phyloP scores from a whole-genome alignment of 768 basidiomycete genomes.

The Termitomyces sp. region DNA sequence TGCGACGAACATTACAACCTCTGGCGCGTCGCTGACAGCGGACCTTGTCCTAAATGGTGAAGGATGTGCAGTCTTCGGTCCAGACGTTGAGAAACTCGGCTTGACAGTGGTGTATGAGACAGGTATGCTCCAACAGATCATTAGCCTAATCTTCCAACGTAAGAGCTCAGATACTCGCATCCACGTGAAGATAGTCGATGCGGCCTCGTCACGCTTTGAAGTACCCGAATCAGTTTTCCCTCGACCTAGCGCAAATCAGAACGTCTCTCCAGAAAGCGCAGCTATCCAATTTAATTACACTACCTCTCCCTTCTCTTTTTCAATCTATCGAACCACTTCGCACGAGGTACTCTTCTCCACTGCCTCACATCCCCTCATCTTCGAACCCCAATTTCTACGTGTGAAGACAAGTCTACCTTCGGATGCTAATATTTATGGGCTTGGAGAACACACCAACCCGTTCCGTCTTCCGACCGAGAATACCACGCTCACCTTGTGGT shows the following conservation, averaged over 20 bases:
- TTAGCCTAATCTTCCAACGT: not conserved
- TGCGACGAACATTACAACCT: conserved; percentile 35
- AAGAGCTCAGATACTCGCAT: conserved; percentile 41
- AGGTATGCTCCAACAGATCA: conserved; percentile 23
- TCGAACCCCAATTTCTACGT: conserved; percentile 72
- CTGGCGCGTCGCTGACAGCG: conserved; percentile 38
- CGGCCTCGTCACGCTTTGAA: conserved; percentile 46
- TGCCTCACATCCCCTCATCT: conserved; percentile 55
- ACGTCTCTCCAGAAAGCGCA: conserved; percentile 24
- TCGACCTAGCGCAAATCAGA: conserved; percentile 32
- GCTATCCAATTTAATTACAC: conserved; percentile 58
- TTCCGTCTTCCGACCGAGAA: conserved; percentile 52
- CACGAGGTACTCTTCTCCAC: conserved; percentile 59
- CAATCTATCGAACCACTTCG: conserved; percentile 42
- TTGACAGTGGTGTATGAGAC: conserved; percentile 57
- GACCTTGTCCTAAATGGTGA: conserved; percentile 45
- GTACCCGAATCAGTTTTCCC: conserved; percentile 60
- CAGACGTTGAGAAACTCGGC: conserved; percentile 40
- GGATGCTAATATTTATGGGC: conserved; percentile 68
- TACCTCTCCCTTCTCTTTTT: conserved; percentile 54
- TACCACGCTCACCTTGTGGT: conserved; percentile 52
- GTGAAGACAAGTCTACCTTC: conserved; percentile 57
- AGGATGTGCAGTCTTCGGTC: conserved; percentile 56
- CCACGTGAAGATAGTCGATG: conserved; percentile 58
- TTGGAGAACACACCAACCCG: conserved; percentile 67